phyloP scores from a whole-genome alignment of 1,284 basidiomycete species.

The Moniliella sp. region DNA sequence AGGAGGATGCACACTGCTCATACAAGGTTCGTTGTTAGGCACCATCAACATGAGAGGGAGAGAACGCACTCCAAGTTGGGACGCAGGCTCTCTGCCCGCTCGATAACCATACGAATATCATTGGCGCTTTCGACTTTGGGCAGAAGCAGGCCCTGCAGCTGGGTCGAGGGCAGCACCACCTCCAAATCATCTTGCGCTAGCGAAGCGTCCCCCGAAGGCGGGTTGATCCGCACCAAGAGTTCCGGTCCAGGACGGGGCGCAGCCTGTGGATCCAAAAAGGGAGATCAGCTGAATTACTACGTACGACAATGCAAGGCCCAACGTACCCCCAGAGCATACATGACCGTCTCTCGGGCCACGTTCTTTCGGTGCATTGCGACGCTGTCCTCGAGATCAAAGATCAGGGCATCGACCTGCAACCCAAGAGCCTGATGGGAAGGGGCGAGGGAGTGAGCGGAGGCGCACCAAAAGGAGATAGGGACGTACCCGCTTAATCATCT shows the following conservation, averaged over 20 bases:
- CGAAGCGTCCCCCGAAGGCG: constrained; percentile 9
- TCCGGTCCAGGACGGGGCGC: constrained; percentile 9
- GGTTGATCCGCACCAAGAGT: constrained; percentile 27
- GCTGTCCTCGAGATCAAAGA: constrained; percentile 29
- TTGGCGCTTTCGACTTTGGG: constrained; percentile 25
- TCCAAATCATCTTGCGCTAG: constrained; percentile 22
- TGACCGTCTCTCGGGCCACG: constrained; percentile 16
- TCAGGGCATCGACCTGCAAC: constrained; percentile 16
- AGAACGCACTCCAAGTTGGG: constrained; percentile 1
- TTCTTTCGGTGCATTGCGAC: constrained; percentile 25
- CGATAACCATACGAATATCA: constrained; percentile 12
- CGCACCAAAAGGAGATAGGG: not conserved
- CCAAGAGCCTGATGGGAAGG: constrained; percentile 4
- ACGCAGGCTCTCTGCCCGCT: constrained; percentile 7
- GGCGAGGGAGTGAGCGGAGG: not conserved
- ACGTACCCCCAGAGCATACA: constrained; percentile 16
- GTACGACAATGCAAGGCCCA: not conserved
- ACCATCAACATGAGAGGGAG: not conserved
- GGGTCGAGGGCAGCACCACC: constrained; percentile 11
- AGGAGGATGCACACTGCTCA: not conserved
- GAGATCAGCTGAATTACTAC: not conserved
- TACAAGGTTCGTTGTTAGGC: not conserved
- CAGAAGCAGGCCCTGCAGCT: constrained; percentile 13
- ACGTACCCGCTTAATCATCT: constrained; percentile 23
- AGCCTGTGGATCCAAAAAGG: not conserved